Conservation (phyloP, 2,329 filamentous ascomycete species). For the Westerdykella sp. region DNA sequence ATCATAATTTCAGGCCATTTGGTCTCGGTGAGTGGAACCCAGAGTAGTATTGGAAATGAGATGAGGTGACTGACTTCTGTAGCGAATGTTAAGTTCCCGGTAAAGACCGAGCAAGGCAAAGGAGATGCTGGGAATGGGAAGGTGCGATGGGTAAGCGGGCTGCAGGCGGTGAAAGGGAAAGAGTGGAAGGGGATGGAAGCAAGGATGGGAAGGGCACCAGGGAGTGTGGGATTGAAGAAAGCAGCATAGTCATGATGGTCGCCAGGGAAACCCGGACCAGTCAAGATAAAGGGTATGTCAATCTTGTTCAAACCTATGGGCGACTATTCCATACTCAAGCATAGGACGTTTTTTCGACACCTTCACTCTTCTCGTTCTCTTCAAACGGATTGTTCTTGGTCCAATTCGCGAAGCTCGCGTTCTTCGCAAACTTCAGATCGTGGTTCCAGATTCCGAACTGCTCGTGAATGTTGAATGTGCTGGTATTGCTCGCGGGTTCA, state of each 20-base stretch:
- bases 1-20: conserved; percentile 9
- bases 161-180: conserved; percentile 1
- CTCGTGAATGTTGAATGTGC: conserved; percentile 11
- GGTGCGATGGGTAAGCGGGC: conserved; percentile 3
- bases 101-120: not conserved
- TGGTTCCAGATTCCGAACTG: conserved; percentile 13
- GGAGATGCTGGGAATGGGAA: not conserved
- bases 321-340: no score
- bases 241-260: no score
- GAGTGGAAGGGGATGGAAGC: conserved; percentile 7
- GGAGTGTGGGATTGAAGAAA: not conserved
- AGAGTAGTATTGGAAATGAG: not conserved
- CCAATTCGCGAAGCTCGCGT: conserved; percentile 8
- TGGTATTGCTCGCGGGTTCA: conserved; percentile 8
- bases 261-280: no score
- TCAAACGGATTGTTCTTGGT: not conserved
- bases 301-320: no score
- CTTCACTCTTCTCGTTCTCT: not conserved
- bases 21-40: conserved; percentile 7
- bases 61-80: not conserved
- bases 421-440: conserved; percentile 9
- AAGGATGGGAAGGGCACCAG: conserved; percentile 1
- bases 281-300: no score
- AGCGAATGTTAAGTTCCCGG: conserved; percentile 8
- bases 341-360: not conserved